A percentile compares a stretch with the other conserved stretches of the same genome.
Evolutionary conservation across 2,329 filamentous ascomycete genomes (phyloP).

Genomic region (Chrysoporthe austroafricana): DNA sequence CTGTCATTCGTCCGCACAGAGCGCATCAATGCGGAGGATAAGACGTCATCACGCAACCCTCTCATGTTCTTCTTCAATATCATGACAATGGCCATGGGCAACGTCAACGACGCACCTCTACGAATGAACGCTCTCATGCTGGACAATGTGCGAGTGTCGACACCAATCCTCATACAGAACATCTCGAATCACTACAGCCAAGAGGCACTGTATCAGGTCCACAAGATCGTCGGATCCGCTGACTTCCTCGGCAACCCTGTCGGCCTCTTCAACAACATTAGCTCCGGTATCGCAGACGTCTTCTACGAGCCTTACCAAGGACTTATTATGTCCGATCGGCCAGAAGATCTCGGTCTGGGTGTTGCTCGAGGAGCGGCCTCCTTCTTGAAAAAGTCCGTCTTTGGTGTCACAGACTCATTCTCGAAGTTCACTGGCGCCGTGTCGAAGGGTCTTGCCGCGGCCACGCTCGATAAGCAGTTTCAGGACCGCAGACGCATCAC

Average conservation of each 20-base stretch:
- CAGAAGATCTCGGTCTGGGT: slow-evolving; percentile 91
- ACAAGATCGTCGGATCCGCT: slow-evolving; percentile 95
- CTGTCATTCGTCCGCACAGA: slow-evolving; percentile 97
- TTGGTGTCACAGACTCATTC: slow-evolving; percentile 95
- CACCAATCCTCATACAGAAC: slow-evolving; percentile 80
- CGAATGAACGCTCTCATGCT: slow-evolving; percentile 91
- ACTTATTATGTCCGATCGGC: slow-evolving; percentile 92
- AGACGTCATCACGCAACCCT: slow-evolving; percentile 85
- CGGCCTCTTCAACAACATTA: slow-evolving; percentile 96
- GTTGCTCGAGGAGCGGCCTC: slow-evolving; percentile 96
- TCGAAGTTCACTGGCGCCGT: slow-evolving; percentile 97
- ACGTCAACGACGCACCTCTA: slow-evolving; percentile 96
- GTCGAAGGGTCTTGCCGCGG: slow-evolving; percentile 93
- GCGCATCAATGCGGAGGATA: slow-evolving; percentile 93
- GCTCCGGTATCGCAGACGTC: slow-evolving; percentile 94
- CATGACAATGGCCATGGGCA: slow-evolving; percentile 98
- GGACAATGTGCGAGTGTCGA: slow-evolving; percentile 92
- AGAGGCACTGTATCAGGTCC: slow-evolving; percentile 92
- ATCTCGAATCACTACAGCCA: slow-evolving; percentile 96
- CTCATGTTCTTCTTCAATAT: slow-evolving; percentile 99
- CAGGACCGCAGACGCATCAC: slow-evolving; percentile 95
- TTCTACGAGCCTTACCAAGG: slow-evolving; percentile 99
- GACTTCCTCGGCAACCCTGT: slow-evolving; percentile 98
- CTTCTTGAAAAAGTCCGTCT: slow-evolving; percentile 98
- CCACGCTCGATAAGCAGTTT: slow-evolving; percentile 97